Evolutionary conservation across 2,329 filamentous ascomycete species (phyloP), one percentile per base, ranked within the genome.

Genomic region (Chrysoporthe deuterocubensis): DNA sequence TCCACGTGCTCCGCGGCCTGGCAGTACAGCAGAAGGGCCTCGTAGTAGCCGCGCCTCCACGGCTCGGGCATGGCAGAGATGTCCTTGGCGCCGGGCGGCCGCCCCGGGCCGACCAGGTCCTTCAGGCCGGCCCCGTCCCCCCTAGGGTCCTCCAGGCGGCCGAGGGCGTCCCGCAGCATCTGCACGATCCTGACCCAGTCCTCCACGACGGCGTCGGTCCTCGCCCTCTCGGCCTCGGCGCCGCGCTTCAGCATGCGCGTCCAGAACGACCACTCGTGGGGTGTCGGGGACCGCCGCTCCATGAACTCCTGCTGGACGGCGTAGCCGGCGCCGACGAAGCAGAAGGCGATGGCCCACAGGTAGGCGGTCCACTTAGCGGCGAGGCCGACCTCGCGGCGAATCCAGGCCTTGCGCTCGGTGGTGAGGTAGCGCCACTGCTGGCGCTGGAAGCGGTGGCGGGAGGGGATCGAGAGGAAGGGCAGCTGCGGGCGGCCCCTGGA

Each of bases 11-110:
- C 94, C 4, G 93, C 89, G 0, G 90, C 88, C 71, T 88, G 87
- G 0, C 91, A 94, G 69, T 88, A 88, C 13, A 90, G 85, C 88
- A 97, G 92, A 59, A 97, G 80, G 3, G 90, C 86, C 74, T 96
- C 89, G 74, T 91, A 94, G 79, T 98, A 98, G 0, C 93, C 94
- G 66, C 92, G 85, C 73, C 91, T 84, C 95, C 94, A 98, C 62
- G 90, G 84, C 78, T 96, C 93, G 71, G 89, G 90, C 81, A 94
- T 97, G 7, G 80, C 84, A 1, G 87, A 87, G 66, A 96, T 82
- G 76, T 97, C 92, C 71, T 88, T 88, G 0, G 89, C 88, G 2
- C 84, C 71, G 7, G 66, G 71, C 5, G 74, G 74, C 9, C 59
- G 68, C 42, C 84, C 86, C 48, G 84, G 83, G 7, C 82, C 81